Conservation (phyloP, 2,329 filamentous ascomycete species). For the Colletotrichum cuscutae region DNA sequence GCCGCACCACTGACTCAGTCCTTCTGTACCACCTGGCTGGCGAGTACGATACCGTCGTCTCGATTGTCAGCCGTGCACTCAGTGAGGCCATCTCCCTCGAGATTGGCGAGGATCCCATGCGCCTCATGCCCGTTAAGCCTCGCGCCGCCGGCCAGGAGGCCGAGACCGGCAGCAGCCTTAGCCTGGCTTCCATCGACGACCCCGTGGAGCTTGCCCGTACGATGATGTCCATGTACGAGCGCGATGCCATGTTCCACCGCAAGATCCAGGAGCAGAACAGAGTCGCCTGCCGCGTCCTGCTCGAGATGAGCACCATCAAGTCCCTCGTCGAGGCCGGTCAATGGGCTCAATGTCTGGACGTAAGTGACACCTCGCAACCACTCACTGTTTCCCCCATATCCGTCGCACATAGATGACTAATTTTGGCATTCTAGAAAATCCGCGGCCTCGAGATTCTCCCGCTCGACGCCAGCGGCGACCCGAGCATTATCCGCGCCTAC, state of each 20-base stretch:
- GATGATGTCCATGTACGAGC: slow-evolving; percentile 72
- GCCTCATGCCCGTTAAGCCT: slow-evolving; percentile 83
- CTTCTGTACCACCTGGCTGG: slow-evolving; percentile 93
- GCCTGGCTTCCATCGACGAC: slow-evolving; percentile 68
- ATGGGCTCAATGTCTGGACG: slow-evolving; percentile 69
- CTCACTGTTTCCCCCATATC: background rate
- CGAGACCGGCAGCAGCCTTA: slow-evolving; percentile 65
- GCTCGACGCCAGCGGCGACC: slow-evolving; percentile 77
- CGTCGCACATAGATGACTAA: background rate
- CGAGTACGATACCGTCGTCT: slow-evolving; percentile 94
- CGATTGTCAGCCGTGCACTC: slow-evolving; percentile 88
- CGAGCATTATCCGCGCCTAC: slow-evolving; percentile 80
- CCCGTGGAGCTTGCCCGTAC: slow-evolving; percentile 68
- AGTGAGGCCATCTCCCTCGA: slow-evolving; percentile 91
- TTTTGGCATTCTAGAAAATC: slow-evolving; percentile 68
- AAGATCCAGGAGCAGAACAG: slow-evolving; percentile 67
- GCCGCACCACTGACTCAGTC: slow-evolving; percentile 91
- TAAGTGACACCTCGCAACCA: slow-evolving; percentile 51
- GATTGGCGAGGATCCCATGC: slow-evolving; percentile 82
- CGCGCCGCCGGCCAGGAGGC: slow-evolving; percentile 58
- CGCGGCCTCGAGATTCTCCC: slow-evolving; percentile 82
- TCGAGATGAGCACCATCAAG: slow-evolving; percentile 72
- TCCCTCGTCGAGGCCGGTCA: slow-evolving; percentile 62
- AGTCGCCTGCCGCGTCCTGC: slow-evolving; percentile 64
- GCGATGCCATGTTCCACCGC: slow-evolving; percentile 69